phyloP scores from a whole-genome alignment of 2,329 filamentous ascomycete species.

The Fusarium sp. region DNA sequence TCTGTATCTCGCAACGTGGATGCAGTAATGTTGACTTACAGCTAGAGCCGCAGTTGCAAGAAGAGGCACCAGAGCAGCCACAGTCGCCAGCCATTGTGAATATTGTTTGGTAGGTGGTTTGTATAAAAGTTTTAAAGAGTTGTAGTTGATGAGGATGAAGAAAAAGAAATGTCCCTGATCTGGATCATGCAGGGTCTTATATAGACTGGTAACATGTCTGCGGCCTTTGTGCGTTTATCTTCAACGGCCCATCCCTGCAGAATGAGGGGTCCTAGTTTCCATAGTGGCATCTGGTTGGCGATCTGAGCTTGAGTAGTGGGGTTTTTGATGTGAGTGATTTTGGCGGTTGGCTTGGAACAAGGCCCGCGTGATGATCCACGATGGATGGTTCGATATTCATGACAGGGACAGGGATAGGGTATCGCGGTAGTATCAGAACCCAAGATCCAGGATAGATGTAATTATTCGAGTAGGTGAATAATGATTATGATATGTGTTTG shows the following conservation, averaged over 20 bases:
- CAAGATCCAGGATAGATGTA: conserved; percentile 8
- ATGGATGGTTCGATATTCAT: conserved; percentile 31
- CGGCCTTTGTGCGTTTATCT: conserved; percentile 39
- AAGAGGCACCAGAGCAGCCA: conserved; percentile 53
- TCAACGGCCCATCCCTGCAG: conserved; percentile 23
- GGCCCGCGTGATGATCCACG: conserved; percentile 28
- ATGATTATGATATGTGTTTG: accelerated
- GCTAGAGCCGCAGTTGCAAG: conserved; percentile 55
- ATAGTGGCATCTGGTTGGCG: conserved; percentile 30
- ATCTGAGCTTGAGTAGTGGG: conserved; percentile 33
- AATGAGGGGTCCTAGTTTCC: conserved; percentile 27
- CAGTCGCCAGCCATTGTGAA: conserved; percentile 55
- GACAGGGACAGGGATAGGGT: conserved; percentile 23
- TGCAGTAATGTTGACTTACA: conserved; percentile 45
- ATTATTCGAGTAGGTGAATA: neutral
- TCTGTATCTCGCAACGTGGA: conserved; percentile 1
- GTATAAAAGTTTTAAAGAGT: conserved; percentile 5
- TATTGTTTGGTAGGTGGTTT: conserved; percentile 25
- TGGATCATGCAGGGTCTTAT: conserved; percentile 44
- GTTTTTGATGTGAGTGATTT: conserved; percentile 43
- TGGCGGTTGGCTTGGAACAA: conserved; percentile 31
- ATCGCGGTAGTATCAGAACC: neutral
- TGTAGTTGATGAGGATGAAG: conserved; percentile 10
- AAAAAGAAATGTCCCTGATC: neutral
- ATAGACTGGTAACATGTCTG: conserved; percentile 32